These are phyloP conservation scores for Paraconiothyrium brasiliense DNA, from an alignment of 2,329 filamentous ascomycete genomes.

Conservation along the genomic window DNA sequence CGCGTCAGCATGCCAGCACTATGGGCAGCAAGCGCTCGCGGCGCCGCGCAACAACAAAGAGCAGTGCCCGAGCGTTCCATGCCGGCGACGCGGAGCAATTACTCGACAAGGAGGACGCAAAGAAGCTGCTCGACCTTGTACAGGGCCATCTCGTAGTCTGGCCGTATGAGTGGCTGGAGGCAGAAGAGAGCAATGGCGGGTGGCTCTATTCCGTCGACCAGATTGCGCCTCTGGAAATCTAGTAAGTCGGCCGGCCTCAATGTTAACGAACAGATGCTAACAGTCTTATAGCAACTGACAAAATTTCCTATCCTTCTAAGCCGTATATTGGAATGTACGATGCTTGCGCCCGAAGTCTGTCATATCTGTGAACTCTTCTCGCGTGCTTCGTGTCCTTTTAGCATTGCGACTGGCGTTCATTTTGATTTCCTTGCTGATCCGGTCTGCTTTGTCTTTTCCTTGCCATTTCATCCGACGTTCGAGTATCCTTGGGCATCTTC, in stretches of 20 bases:
- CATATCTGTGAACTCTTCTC: background rate
- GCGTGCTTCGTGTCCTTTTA: background rate
- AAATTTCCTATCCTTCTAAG: background rate
- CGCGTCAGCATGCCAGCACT: conserved; percentile 24
- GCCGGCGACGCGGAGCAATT: conserved; percentile 81
- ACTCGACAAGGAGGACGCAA: conserved; percentile 75
- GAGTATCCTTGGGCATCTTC: too few relatives aligned
- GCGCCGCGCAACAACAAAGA: conserved; percentile 75
- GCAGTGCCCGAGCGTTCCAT: conserved; percentile 70
- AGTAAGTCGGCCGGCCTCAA: conserved; percentile 57
- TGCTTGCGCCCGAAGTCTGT: background rate
- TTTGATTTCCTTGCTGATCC: background rate
- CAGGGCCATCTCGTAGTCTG: conserved; percentile 92
- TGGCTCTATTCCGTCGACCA: conserved; percentile 98
- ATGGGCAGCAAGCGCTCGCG: conserved; percentile 54
- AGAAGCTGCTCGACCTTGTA: conserved; percentile 80
- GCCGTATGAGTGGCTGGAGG: conserved; percentile 88
- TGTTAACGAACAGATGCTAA: background rate
- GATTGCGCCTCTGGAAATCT: conserved; percentile 95
- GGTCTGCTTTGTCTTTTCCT: background rate
- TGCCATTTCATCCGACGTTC: too few relatives aligned
- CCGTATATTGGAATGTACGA: background rate
- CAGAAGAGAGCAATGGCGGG: conserved; percentile 90
- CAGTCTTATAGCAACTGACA: conserved; percentile 12
- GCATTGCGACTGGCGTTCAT: conserved; percentile 11